phyloP scores from a whole-genome alignment of 768 basidiomycete genomes.

The Suillus clintonianus region DNA sequence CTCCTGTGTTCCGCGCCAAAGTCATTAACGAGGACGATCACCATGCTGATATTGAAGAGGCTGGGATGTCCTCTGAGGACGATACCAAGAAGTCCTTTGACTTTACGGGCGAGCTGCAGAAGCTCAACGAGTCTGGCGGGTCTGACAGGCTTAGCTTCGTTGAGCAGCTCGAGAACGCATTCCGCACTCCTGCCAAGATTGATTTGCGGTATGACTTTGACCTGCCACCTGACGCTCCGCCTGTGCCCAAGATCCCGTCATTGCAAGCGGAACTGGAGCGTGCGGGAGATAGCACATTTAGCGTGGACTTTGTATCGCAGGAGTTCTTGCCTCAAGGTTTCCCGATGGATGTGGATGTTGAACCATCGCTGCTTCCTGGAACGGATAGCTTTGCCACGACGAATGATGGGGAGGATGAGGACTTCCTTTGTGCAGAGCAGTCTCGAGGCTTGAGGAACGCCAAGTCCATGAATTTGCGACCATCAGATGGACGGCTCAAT shows the following conservation, averaged over 20 bases:
- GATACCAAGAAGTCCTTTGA: conserved; percentile 83
- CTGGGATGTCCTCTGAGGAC: conserved; percentile 46
- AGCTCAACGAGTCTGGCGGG: conserved; percentile 67
- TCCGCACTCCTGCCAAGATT: conserved; percentile 73
- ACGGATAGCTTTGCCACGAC: conserved; percentile 33
- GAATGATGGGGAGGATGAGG: conserved; percentile 36
- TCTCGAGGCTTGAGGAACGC: conserved; percentile 22
- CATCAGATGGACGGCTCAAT: conserved; percentile 69
- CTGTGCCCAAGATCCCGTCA: conserved; percentile 53
- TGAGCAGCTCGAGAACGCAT: conserved; percentile 79
- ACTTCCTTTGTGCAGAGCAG: conserved; percentile 19
- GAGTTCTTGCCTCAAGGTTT: conserved; percentile 17
- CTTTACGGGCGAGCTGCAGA: conserved; percentile 77
- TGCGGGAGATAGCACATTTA: conserved; percentile 23
- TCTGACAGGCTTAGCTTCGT: conserved; percentile 77
- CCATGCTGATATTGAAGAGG: conserved; percentile 42
- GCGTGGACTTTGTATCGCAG: conserved; percentile 16
- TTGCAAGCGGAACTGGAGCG: conserved; percentile 29
- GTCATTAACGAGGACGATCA: conserved; percentile 48
- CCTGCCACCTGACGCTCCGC: conserved; percentile 43
- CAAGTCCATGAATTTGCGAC: conserved; percentile 41
- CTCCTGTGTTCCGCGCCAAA: conserved; percentile 44
- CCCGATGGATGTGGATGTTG: conserved; percentile 27
- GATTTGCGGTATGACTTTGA: conserved; percentile 54
- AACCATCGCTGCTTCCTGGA: conserved; percentile 41